These are phyloP conservation scores for Pyrenochaeta sp. DNA, from an alignment of 2,329 filamentous ascomycete species.

Conservation along the genomic window DNA sequence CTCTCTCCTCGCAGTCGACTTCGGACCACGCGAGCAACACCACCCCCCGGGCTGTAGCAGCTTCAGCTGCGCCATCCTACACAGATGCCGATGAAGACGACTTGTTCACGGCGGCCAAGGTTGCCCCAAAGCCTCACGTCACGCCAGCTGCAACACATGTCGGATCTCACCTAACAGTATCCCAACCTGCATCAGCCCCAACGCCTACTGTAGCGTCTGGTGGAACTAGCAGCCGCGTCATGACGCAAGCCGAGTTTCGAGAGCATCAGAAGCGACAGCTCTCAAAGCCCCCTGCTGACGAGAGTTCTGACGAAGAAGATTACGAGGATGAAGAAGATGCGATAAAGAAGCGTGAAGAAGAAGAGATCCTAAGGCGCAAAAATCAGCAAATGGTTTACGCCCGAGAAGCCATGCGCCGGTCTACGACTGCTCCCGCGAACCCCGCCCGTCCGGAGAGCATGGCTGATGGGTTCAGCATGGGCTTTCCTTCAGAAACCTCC, in stretches of 20 bases:
- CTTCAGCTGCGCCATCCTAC: constrained; percentile 22
- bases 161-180: constrained; percentile 16
- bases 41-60: constrained; percentile 37
- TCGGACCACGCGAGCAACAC: constrained; percentile 38
- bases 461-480: constrained; percentile 29
- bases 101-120: constrained; percentile 33
- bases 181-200: constrained; percentile 15
- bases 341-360: constrained; percentile 41
- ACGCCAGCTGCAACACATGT: constrained; percentile 9
- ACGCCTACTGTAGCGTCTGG: constrained; percentile 14
- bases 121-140: constrained; percentile 11
- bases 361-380: constrained; percentile 40
- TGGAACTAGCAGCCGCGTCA: constrained; percentile 30
- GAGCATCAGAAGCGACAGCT: constrained; percentile 38
- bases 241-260: constrained; percentile 44
- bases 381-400: constrained; percentile 45
- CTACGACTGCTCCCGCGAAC: constrained; percentile 37
- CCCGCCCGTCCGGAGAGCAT: constrained; percentile 24
- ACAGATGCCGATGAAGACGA: constrained; percentile 40
- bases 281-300: constrained; percentile 30
- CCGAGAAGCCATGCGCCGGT: constrained; percentile 43
- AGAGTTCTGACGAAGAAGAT: constrained; percentile 43
- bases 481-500: constrained; percentile 46
- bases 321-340: constrained; percentile 50
- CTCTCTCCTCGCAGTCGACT: constrained; percentile 40